A percentile compares a stretch with the other conserved stretches of the same genome.
Conservation (phyloP, 257 asterid species). For the Plectranthus barbatus region DNA sequence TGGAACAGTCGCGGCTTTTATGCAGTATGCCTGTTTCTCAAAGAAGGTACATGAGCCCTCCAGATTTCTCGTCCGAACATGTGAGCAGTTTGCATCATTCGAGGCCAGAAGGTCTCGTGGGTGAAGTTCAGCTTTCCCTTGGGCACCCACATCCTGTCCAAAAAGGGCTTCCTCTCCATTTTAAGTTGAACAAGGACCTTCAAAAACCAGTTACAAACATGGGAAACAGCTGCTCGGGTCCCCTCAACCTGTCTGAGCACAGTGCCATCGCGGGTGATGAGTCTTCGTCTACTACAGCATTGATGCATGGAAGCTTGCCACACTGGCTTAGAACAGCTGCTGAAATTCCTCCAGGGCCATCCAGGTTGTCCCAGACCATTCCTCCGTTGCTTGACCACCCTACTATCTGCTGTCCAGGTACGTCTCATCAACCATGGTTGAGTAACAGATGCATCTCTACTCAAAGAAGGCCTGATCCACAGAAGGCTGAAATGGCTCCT, state of each 20-base stretch:
- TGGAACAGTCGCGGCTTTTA: conserved; percentile 41
- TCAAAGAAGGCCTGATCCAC: conserved; percentile 11
- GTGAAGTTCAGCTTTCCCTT: conserved; percentile 30
- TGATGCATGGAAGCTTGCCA: conserved; percentile 30
- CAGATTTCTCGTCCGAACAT: conserved; percentile 12
- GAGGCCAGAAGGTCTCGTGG: neutral
- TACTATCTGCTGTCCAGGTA: conserved; percentile 4
- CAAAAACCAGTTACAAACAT: conserved; percentile 16
- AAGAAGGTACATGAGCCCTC: conserved; percentile 7
- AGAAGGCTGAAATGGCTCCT: conserved; percentile 1
- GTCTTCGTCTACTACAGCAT: conserved; percentile 19
- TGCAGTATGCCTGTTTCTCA: conserved; percentile 21
- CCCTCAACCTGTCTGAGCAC: neutral
- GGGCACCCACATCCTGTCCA: conserved; percentile 15
- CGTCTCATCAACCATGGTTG: conserved; percentile 11
- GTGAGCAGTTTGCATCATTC: neutral
- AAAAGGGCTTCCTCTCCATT: neutral
- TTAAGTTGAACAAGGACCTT: conserved; percentile 2
- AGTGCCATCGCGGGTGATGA: neutral
- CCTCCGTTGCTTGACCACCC: conserved; percentile 16
- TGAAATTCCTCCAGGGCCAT: conserved; percentile 26
- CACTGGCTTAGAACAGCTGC: conserved; percentile 60
- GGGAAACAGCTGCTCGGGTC: neutral
- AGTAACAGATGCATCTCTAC: neutral
- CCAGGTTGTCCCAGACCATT: neutral